Evolutionary conservation across 257 asterid species (phyloP).

Genomic region (Solanum paucissectum): DNA sequence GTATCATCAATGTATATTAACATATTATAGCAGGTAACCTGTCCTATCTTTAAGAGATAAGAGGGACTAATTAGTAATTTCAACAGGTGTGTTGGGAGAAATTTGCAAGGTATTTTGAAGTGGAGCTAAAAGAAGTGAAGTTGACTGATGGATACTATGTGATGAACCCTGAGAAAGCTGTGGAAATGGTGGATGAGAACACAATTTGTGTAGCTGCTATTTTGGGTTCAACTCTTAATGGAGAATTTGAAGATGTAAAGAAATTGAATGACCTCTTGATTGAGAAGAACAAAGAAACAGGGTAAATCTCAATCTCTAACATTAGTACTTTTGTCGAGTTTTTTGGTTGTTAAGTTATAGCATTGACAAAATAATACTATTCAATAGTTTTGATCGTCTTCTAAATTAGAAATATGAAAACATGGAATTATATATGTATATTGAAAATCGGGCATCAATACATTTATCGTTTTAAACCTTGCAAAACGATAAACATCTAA

Average conservation of each 20-base stretch:
- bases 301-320: constrained; percentile 21
- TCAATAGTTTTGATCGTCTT: not conserved
- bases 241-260: constrained; percentile 91
- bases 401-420: not conserved
- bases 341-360: not conserved
- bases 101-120: constrained; percentile 85
- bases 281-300: constrained; percentile 61
- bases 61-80: not conserved
- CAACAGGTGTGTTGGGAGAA: constrained; percentile 81
- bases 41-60: not conserved
- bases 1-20: not conserved
- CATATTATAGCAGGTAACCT: not conserved
- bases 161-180: constrained; percentile 86
- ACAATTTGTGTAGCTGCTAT: constrained; percentile 91
- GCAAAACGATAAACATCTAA: not conserved
- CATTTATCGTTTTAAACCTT: not conserved
- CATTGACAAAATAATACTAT: not conserved
- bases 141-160: constrained; percentile 75
- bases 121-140: constrained; percentile 82
- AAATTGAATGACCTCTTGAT: constrained; percentile 57
- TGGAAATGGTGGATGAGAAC: constrained; percentile 84
- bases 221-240: constrained; percentile 79
- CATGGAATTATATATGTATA: not conserved
- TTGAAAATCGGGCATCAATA: not conserved
- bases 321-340: not conserved